Evolutionary conservation across 441 rosid genomes (phyloP).

Genomic region (Gossypium davidsonii): DNA sequence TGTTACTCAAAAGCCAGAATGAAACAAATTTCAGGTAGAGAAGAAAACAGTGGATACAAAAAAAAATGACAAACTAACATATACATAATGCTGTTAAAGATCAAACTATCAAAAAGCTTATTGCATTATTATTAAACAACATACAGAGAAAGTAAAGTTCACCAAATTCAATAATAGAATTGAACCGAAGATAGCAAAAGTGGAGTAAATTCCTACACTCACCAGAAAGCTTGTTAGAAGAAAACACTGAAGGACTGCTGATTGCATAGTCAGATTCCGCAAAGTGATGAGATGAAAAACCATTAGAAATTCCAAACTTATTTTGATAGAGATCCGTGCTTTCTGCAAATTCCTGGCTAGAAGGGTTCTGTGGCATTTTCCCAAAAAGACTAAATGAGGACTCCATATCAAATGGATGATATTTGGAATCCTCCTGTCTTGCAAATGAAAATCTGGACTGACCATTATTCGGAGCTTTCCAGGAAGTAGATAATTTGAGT

Average conservation of each 20-base stretch:
- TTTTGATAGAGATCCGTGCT: conserved; percentile 37
- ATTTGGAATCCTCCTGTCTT: conserved; percentile 54
- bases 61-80: neutral
- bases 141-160: neutral
- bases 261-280: conserved; percentile 40
- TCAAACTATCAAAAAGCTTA: neutral
- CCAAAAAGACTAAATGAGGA: conserved; percentile 30
- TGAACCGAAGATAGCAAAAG: neutral
- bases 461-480: conserved; percentile 50
- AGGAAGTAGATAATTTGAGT: conserved; percentile 39
- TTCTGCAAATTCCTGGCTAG: conserved; percentile 37
- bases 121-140: neutral
- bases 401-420: conserved; percentile 36
- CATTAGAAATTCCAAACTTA: conserved; percentile 37
- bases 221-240: conserved; percentile 61
- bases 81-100: neutral
- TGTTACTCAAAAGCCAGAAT: neutral
- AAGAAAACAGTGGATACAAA: neutral
- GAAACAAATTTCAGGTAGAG: neutral
- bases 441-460: conserved; percentile 98
- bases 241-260: conserved; percentile 32
- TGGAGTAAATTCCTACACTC: conserved; percentile 15
- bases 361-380: conserved; percentile 37
- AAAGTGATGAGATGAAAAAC: conserved; percentile 44
- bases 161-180: neutral